Conservation (phyloP, 306 rosid genomes). For the Corylus americana region DNA sequence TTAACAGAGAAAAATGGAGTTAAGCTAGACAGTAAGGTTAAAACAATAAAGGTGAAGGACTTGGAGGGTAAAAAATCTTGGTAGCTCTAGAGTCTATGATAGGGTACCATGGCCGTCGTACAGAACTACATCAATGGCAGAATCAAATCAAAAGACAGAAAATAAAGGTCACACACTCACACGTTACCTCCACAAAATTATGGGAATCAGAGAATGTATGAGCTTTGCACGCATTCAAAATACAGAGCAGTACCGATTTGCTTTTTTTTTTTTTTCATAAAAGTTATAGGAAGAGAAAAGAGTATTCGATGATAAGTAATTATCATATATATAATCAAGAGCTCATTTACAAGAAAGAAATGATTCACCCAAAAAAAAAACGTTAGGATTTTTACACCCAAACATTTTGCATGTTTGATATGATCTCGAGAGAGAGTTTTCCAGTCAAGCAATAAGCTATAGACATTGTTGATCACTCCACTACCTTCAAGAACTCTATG, state of each 20-base stretch:
- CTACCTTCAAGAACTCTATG: constrained; percentile 14
- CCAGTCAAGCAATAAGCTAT: constrained; percentile 10
- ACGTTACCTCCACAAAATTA: constrained; percentile 40
- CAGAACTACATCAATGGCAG: constrained; percentile 25
- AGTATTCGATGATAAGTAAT: background rate
- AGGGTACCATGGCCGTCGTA: constrained; percentile 24
- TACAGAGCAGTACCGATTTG: background rate
- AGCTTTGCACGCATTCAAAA: background rate
- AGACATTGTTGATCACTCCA: background rate
- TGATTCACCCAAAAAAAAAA: background rate
- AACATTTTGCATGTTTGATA: constrained; percentile 10
- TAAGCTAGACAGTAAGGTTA: background rate
- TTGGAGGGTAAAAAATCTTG: background rate
- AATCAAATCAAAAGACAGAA: constrained; percentile 29
- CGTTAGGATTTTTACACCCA: constrained; percentile 2
- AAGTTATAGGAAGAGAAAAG: background rate
- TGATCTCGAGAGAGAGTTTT: background rate
- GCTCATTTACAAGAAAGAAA: constrained; percentile 26
- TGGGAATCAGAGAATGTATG: constrained; percentile 24
- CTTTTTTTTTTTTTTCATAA: background rate
- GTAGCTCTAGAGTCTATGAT: constrained; percentile 5
- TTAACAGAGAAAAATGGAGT: no score
- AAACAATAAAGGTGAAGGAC: background rate
- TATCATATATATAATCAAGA: constrained; percentile 7
- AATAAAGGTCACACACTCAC: constrained; percentile 37